These are phyloP conservation scores for Actinomucor elegans DNA, from an alignment of 371 early-diverging fungal species.

Conservation along the genomic window DNA sequence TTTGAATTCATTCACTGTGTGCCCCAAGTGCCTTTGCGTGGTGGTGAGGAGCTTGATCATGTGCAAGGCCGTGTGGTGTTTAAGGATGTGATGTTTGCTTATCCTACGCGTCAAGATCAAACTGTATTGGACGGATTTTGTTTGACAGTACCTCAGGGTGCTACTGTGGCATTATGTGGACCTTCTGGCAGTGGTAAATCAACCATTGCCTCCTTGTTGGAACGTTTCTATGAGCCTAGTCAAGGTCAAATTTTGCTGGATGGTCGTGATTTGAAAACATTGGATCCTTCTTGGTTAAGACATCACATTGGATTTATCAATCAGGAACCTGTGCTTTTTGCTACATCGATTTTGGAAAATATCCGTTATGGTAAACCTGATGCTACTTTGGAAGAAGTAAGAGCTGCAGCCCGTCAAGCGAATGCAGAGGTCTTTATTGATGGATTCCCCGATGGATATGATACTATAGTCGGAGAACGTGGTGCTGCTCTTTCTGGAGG, in stretches of 20 bases:
- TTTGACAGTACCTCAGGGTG: constrained; percentile 62
- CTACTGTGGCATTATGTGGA: constrained; percentile 69
- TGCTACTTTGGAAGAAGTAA: constrained; percentile 60
- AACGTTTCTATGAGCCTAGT: constrained; percentile 69
- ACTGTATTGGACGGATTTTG: constrained; percentile 60
- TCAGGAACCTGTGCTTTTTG: constrained; percentile 79
- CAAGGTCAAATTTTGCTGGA: constrained; percentile 62
- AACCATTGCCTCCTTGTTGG: constrained; percentile 64
- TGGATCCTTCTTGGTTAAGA: constrained; percentile 64
- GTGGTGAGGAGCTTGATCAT: constrained; percentile 37
- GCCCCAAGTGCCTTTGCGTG: constrained; percentile 49
- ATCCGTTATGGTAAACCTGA: constrained; percentile 63
- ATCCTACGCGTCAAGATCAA: constrained; percentile 66
- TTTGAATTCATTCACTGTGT: constrained; percentile 62
- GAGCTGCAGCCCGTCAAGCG: constrained; percentile 66
- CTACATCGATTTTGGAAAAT: constrained; percentile 73
- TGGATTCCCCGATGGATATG: constrained; percentile 67
- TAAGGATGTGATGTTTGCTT: constrained; percentile 63
- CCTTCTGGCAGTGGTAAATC: constrained; percentile 69
- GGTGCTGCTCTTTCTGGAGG: constrained; percentile 81
- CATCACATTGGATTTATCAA: constrained; percentile 70
- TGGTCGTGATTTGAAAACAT: constrained; percentile 43
- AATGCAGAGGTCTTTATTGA: constrained; percentile 73
- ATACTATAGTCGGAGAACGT: constrained; percentile 63
- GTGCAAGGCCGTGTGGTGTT: constrained; percentile 62